Percentiles rank a stretch among this genome's conserved stretches.
phyloP scores from a whole-genome alignment of 306 rosid species.

The Dryas octopetala region DNA sequence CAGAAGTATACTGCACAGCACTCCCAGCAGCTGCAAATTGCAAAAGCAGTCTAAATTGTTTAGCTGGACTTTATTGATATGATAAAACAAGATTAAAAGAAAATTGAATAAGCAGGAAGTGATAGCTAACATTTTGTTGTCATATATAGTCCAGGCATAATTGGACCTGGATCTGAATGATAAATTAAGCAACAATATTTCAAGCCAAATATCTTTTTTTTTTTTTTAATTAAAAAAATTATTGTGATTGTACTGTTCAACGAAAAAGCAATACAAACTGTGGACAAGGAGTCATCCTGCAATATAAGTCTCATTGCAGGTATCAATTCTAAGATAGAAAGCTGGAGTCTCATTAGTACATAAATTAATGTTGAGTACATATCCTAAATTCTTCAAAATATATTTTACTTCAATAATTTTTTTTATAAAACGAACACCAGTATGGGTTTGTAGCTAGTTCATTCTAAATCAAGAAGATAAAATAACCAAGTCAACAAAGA shows the following conservation, averaged over 20 bases:
- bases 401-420: too few relatives aligned
- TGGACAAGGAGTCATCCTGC: too few relatives aligned
- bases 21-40: constrained; percentile 56
- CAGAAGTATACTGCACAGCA: constrained; percentile 77
- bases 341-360: too few relatives aligned
- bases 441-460: too few relatives aligned
- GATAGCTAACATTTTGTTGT: not conserved
- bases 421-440: too few relatives aligned
- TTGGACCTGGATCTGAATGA: constrained; percentile 22
- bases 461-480: not conserved
- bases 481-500: not conserved
- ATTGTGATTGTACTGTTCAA: too few relatives aligned
- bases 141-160: constrained; percentile 2
- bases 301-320: too few relatives aligned
- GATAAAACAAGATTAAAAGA: constrained; percentile 10
- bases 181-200: constrained; percentile 21
- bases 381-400: too few relatives aligned
- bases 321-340: too few relatives aligned
- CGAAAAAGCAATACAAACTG: too few relatives aligned
- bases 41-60: constrained; percentile 10
- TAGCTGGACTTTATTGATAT: not conserved
- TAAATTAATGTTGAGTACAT: too few relatives aligned
- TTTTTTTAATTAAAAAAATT: too few relatives aligned
- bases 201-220: not conserved
- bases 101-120: constrained; percentile 18